Evolutionary conservation across 805 yeast genomes (phyloP), one percentile per base, ranked within the genome.

Genomic region (Metschnikowia bowlesiae): DNA sequence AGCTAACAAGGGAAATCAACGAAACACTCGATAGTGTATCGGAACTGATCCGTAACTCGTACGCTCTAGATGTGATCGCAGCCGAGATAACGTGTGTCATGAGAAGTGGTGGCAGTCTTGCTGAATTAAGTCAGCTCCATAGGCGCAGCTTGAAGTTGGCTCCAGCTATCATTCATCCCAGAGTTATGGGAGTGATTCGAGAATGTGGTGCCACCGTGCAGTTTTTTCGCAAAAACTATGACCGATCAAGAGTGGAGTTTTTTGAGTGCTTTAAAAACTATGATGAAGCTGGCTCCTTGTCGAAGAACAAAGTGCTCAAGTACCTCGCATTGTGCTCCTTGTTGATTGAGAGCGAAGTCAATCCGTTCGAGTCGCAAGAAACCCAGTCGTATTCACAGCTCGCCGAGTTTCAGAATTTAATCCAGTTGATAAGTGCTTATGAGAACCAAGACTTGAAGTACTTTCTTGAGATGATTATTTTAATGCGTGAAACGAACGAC

Each of bases 181-280:
- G 78, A 44, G 82, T 85, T 29, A 71, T 83, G 64, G 96, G 92
- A 1, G 78, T 84, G n/a, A 78, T 88, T 28, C 76, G 81, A 53
- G 92, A 87, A 62, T 83, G 89, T 55, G 88, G 89, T 0, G 96
- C 90, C 2, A 77, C 81, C 47, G 74, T 87, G 54, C 76, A 79
- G 45, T 82, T 87, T 75, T 72, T 78, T 52, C 76, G 79, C 44
- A 78, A 76, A 11, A 79, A 82, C 53, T 87, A 78, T 71, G 81
- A 76, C 33, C 65, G 64, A 44, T 89, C 88, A 0, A 70, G 83
- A 8, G 75, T 84, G 35, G 92, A 90, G 13, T 83, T 83, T 53
- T 76, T 76, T 39, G 75, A 68, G 43, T 76, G 72, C 44, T 73
- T 73, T 54, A 73, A 73, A 52, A 68, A 62, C 49, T 73, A 66